Base-by-base conservation (phyloP, 2,329 filamentous ascomycete species). In the Scedosporium boydii region DNA sequence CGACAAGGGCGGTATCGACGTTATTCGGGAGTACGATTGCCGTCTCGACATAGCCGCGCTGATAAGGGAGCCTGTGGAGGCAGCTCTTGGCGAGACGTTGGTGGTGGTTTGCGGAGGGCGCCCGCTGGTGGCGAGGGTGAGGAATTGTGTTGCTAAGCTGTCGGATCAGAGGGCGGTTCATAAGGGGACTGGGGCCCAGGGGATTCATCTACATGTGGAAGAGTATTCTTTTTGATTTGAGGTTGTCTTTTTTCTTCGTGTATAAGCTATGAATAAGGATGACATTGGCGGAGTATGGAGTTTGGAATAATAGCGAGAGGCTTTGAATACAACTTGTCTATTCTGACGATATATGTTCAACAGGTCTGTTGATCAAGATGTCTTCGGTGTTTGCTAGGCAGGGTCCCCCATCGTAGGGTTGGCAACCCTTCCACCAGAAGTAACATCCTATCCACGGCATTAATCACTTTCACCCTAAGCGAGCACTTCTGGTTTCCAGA, bases 111-210 rank as follows among this genome's bases (percentile, higher is more conserved):
- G 84, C 64, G 84, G 83, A 14, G 84, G 84, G 1, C 78, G 77
- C 59, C 80, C 80, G 57, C 72, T 87, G 26, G 82, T 84, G 1
- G 75, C 81, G 2, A 73, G 73, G 56, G 79, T 82, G 14, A 75
- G 84, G 63, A 86, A 84, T 66, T 80, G 76, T 63, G 82, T 87
- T 2, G 79, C 80, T 2, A 73, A 72, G 34, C 65, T 87, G 64
- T 84, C 82, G 61, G 83, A 87, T 67, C 84, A 87, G 72, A 73
- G 84, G 48, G 84, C 81, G 0, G 84, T 87, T 23, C 84, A 87
- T 68, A 87, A 87, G 70, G 84, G 84, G 4, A 86, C 83, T 0
- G 84, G 82, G 1, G 84, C 84, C 0, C 84, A 87, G 68, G 84
- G 84, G 0, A 86, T 87, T 48, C 79, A 81, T 68, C 68, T 87